Evolutionary conservation across 2,329 filamentous ascomycete genomes (phyloP).

Genomic region (Xylaria sp.): DNA sequence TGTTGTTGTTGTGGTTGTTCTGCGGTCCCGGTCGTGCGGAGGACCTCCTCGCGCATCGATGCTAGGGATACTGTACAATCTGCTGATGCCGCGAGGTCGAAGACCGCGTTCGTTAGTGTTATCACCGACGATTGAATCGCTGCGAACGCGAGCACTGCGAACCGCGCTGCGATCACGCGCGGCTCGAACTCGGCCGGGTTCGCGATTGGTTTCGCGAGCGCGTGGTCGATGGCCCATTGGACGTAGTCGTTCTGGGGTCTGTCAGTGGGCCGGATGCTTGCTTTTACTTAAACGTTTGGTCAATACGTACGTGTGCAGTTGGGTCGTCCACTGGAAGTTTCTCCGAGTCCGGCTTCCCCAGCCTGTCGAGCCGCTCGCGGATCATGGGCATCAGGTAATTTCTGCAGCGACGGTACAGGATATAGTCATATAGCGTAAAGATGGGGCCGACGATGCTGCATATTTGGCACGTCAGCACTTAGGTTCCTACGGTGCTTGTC

Average conservation of each 20-base stretch:
- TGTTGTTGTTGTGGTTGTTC: conserved; percentile 12
- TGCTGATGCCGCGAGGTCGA: conserved; percentile 50
- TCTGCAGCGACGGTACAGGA: conserved; percentile 47
- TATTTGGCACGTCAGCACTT: conserved; percentile 7
- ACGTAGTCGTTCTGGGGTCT: conserved; percentile 51
- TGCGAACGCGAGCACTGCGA: conserved; percentile 51
- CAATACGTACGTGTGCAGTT: conserved; percentile 36
- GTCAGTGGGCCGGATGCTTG: neutral
- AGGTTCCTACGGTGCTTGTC: neutral
- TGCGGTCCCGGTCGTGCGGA: conserved; percentile 37
- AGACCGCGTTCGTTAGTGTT: conserved; percentile 52
- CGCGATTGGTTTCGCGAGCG: conserved; percentile 42
- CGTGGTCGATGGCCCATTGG: conserved; percentile 54
- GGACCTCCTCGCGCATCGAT: conserved; percentile 51
- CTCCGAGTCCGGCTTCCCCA: conserved; percentile 27
- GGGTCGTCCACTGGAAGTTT: conserved; percentile 38
- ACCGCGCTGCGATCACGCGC: conserved; percentile 49
- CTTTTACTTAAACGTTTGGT: neutral
- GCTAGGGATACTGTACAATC: conserved; percentile 40
- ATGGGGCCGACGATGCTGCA: conserved; percentile 46
- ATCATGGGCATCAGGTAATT: conserved; percentile 50
- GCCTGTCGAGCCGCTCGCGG: conserved; percentile 43
- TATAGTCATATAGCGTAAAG: conserved; percentile 47
- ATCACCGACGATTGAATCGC: conserved; percentile 54
- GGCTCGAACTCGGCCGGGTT: conserved; percentile 46